Evolutionary conservation across 225 moss, liverwort and hornwort genomes (phyloP).

Genomic region (Rhytidiadelphus loreus): DNA sequence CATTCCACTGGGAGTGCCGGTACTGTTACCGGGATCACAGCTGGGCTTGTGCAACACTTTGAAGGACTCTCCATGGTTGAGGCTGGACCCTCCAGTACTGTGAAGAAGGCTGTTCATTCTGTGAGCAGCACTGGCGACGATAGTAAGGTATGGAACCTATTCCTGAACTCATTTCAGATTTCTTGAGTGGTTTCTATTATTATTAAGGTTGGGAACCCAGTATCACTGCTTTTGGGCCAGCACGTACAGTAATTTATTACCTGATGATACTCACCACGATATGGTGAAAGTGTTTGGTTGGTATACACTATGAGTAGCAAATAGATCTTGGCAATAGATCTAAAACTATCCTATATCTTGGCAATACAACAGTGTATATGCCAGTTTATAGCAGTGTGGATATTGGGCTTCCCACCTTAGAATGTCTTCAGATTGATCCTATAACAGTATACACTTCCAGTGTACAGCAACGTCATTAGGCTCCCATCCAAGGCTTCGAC

Average conservation of each 20-base stretch:
- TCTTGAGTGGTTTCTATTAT: neutral
- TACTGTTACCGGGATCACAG: neutral
- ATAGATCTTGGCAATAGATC: neutral
- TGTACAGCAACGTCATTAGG: neutral
- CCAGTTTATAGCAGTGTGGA: neutral
- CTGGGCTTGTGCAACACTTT: conserved; percentile 25
- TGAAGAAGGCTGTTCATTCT: neutral
- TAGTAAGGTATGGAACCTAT: neutral
- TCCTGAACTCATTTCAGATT: neutral
- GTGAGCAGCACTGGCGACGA: neutral
- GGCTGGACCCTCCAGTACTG: conserved; percentile 6
- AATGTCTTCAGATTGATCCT: neutral
- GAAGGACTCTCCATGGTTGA: conserved; percentile 19
- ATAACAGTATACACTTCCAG: neutral
- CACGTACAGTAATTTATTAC: too few species aligned
- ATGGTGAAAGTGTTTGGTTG: neutral
- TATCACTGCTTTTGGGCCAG: neutral
- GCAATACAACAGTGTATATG: neutral
- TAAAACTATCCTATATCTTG: neutral
- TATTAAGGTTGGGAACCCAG: neutral
- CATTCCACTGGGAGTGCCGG: neutral
- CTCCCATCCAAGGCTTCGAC: neutral
- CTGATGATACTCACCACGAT: neutral
- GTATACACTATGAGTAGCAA: neutral
- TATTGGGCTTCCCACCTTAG: neutral